Conservation (phyloP, 1,284 basidiomycete species). For the Cronartium ribicola region DNA sequence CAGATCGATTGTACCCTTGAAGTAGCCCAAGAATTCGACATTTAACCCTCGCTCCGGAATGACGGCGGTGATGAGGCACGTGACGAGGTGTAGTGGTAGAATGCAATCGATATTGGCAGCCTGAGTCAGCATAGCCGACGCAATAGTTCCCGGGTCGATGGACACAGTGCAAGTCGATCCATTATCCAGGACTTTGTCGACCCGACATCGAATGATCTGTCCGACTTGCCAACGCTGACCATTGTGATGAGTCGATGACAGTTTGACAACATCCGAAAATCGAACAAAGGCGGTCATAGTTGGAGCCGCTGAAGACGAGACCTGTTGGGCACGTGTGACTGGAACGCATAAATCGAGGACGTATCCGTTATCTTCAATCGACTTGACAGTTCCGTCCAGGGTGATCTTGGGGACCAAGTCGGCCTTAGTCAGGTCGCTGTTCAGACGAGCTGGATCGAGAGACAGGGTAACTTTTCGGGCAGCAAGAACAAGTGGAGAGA, state of each 20-base stretch:
- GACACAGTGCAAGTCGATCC: constrained; percentile 64
- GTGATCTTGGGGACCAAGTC: constrained; percentile 76
- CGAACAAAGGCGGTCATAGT: constrained; percentile 43
- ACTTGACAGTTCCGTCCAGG: constrained; percentile 71
- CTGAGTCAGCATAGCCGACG: constrained; percentile 17
- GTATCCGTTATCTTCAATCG: constrained; percentile 92
- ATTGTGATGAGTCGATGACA: constrained; percentile 47
- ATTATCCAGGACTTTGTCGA: constrained; percentile 65
- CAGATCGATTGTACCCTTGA: constrained; percentile 82
- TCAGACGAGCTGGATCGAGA: constrained; percentile 77
- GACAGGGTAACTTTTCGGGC: constrained; percentile 81
- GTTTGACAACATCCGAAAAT: constrained; percentile 42
- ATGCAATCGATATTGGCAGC: constrained; percentile 36
- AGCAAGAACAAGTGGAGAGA: constrained; percentile 56
- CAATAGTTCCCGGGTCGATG: constrained; percentile 22
- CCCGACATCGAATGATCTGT: constrained; percentile 62
- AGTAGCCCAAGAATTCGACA: constrained; percentile 87
- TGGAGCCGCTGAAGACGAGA: constrained; percentile 45
- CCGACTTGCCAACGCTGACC: constrained; percentile 55
- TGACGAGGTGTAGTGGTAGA: constrained; percentile 54
- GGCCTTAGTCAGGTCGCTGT: constrained; percentile 69
- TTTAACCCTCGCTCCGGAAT: constrained; percentile 70
- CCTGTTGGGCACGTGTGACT: constrained; percentile 52
- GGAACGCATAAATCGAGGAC: constrained; percentile 76
- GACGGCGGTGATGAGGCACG: constrained; percentile 56